A percentile compares a stretch with the other conserved stretches of the same genome.
Evolutionary conservation across 352 stramenopile species (phyloP).

Genomic region (Globisporangium iwayamae): DNA sequence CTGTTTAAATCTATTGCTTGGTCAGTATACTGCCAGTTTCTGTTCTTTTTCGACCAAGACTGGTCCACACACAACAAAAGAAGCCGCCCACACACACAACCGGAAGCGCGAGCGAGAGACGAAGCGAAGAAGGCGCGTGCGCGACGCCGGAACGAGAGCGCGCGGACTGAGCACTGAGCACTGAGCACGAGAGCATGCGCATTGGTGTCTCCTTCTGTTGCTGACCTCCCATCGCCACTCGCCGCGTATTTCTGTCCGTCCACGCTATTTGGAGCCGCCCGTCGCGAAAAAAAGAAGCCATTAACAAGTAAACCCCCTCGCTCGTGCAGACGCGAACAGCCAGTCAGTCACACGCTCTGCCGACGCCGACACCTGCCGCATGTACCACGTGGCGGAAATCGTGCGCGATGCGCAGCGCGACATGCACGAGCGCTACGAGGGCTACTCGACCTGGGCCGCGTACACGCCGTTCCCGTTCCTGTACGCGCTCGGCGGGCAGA

Average conservation of each 20-base stretch:
- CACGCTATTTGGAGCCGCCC: background rate
- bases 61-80: background rate
- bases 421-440: conserved; percentile 73
- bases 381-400: conserved; percentile 86
- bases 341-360: background rate
- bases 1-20: background rate
- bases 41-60: background rate
- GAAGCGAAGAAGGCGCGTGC: background rate
- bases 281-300: conserved; percentile 8
- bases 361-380: conserved; percentile 15
- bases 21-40: background rate
- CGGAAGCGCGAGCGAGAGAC: background rate
- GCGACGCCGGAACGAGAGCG: background rate
- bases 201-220: background rate
- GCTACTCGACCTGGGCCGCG: conserved; percentile 34
- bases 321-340: background rate
- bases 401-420: conserved; percentile 74
- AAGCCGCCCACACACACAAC: background rate
- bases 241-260: background rate
- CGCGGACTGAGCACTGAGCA: background rate
- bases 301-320: background rate
- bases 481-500: conserved; percentile 56
- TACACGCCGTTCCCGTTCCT: conserved; percentile 84
- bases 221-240: background rate
- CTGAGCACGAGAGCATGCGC: conserved; percentile 6